Evolutionary conservation across 2,329 filamentous ascomycete species (phyloP), one percentile per base, ranked within the genome.

Genomic region (Calonectria leucothoes): DNA sequence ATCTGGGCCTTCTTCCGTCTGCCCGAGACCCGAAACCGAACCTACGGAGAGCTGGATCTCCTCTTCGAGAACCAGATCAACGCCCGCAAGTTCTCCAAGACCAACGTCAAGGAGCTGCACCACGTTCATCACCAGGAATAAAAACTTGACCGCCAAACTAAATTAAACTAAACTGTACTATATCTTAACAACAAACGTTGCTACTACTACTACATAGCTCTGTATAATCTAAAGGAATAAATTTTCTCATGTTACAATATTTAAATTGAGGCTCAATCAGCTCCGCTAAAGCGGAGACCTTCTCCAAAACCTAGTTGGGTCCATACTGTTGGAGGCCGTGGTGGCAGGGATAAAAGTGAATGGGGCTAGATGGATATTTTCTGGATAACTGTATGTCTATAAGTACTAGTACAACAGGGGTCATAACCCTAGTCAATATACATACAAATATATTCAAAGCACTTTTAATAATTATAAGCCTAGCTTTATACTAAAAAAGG

Each of bases 31-130:
- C 87, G 86, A 63, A 88, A 84, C 11, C 85, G 88, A 59, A 89
- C 88, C 0, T 88, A 88, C 70, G 88, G 87, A 69, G 90, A 92
- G 82, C 84, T 92, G 25, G 90, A 91, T 71, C 80, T 88, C 8
- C 80, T 92, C 72, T 92, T 92, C 76, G 86, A 89, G 68, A 81
- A 84, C 31, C 61, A 73, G 11, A 77, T 79, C 31, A 73, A 79
- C 39, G 65, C 65, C 6, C 59, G 59, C 23, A 27, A 45, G 37
- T 63, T 63, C 27, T 14, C 59, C 27, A 31, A 63, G 59, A 63
- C 59, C 5, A 63, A 63, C 37, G 37, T 63, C 0, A 45, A 63
- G 37, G 59, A 63, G 4, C 14, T 63, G 59, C 0, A 14, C 6
- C 55, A 59, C 55, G 55, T 37, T 12, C 55, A 57, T 17, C 8